Evolutionary conservation across 768 basidiomycete genomes (phyloP).

Genomic region (Piloderma croceum): DNA sequence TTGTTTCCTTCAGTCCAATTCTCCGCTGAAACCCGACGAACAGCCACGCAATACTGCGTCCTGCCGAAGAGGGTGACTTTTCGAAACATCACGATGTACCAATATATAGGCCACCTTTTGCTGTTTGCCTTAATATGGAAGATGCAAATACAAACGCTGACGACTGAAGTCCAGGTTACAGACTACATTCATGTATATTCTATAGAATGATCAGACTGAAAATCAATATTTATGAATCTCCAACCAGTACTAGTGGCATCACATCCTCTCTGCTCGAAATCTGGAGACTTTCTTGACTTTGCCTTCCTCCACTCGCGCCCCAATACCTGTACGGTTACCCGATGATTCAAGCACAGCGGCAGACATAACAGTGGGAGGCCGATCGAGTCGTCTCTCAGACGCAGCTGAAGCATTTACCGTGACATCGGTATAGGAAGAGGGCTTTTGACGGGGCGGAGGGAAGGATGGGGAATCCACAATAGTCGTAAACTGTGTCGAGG

Average conservation of each 20-base stretch:
- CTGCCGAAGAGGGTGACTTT: slow-evolving; percentile 41
- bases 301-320: not conserved
- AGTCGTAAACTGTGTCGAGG: not conserved
- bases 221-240: not conserved
- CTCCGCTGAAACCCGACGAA: slow-evolving; percentile 48
- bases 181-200: not conserved
- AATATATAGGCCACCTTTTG: not conserved
- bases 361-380: slow-evolving; percentile 26
- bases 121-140: not conserved
- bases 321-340: not conserved
- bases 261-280: slow-evolving; percentile 31
- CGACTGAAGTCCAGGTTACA: not conserved
- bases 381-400: slow-evolving; percentile 20
- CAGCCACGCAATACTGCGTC: slow-evolving; percentile 55
- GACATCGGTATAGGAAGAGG: not conserved
- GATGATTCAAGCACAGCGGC: slow-evolving; percentile 20
- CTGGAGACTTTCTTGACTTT: slow-evolving; percentile 21
- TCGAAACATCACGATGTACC: not conserved
- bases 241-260: not conserved
- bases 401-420: not conserved
- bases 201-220: not conserved
- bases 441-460: not conserved
- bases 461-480: not conserved
- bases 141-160: not conserved
- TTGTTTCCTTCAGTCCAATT: not conserved